A percentile compares a stretch with the other conserved stretches of the same genome.
Evolutionary conservation across 2,329 filamentous ascomycete species (phyloP).

Genomic region (Colletotrichum lini): DNA sequence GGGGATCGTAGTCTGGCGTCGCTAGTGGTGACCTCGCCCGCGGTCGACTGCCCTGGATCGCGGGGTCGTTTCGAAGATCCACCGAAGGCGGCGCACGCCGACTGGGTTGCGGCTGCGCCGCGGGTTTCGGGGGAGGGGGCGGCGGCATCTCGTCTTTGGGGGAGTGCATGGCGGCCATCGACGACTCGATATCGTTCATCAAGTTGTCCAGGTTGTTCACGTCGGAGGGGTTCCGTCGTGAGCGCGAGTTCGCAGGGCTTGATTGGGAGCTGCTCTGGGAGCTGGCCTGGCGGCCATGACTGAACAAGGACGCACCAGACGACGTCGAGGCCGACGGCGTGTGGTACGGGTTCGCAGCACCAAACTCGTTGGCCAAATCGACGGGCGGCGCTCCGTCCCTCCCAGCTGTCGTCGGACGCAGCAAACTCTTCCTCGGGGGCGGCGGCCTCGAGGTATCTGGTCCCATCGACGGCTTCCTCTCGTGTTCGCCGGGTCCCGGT

Average conservation of each 20-base stretch:
- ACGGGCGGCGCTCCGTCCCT: conserved; percentile 60
- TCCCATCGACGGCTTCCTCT: conserved; percentile 60
- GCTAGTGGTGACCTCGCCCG: conserved; percentile 46
- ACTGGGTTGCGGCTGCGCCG: conserved; percentile 32
- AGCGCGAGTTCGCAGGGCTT: conserved; percentile 64
- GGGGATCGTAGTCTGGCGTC: conserved; percentile 43
- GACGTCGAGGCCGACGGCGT: conserved; percentile 74
- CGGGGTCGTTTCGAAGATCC: conserved; percentile 53
- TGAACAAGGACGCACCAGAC: conserved; percentile 74
- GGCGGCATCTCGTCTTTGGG: conserved; percentile 47
- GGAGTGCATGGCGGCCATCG: conserved; percentile 59
- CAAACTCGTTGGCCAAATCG: conserved; percentile 73
- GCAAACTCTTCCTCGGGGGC: conserved; percentile 65
- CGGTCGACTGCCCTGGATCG: conserved; percentile 45
- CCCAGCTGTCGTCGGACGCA: conserved; percentile 58
- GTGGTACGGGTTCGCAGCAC: conserved; percentile 75
- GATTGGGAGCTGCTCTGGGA: conserved; percentile 72
- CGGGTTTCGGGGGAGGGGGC: conserved; percentile 44
- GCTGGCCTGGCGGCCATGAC: conserved; percentile 70
- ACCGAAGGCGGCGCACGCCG: conserved; percentile 29
- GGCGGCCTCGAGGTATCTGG: conserved; percentile 67
- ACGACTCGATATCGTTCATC: conserved; percentile 69
- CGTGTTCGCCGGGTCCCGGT: conserved; percentile 44
- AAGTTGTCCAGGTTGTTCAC: conserved; percentile 64
- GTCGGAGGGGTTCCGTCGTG: conserved; percentile 57